Conservation (phyloP, 106 monocot species). For the Acanthochlamys bracteata region DNA sequence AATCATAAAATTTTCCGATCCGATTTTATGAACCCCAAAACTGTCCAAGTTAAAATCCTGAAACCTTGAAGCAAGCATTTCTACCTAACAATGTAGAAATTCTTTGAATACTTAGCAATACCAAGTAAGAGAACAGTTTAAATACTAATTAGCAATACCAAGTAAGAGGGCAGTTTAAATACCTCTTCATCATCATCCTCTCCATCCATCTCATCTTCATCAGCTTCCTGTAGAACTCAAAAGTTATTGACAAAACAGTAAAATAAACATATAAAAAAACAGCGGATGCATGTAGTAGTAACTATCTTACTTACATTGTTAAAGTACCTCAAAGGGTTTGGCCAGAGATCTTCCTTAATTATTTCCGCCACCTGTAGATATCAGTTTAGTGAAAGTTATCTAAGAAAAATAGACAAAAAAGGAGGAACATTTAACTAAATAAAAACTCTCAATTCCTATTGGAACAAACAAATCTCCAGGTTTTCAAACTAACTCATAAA, state of each 20-base stretch:
- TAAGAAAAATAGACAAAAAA: not conserved
- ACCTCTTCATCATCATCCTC: constrained; percentile 46
- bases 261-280: not conserved
- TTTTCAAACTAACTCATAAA: not conserved
- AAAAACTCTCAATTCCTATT: too few species aligned
- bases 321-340: constrained; percentile 76
- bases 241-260: not conserved
- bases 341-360: constrained; percentile 84
- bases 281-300: not conserved
- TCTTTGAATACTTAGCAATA: too few species aligned
- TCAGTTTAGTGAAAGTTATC: not conserved
- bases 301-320: constrained; percentile 44
- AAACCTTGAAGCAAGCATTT: too few species aligned
- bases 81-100: too few species aligned
- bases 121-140: too few species aligned
- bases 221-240: constrained; percentile 28
- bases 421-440: not conserved
- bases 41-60: too few species aligned
- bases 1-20: too few species aligned
- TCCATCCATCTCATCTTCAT: constrained; percentile 42
- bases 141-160: too few species aligned
- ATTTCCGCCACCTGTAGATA: constrained; percentile 60
- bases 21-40: too few species aligned
- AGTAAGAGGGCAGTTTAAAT: too few species aligned
- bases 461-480: too few species aligned